Conservation (phyloP, 2,329 filamentous ascomycete genomes). For the Fusarium haematococcum region DNA sequence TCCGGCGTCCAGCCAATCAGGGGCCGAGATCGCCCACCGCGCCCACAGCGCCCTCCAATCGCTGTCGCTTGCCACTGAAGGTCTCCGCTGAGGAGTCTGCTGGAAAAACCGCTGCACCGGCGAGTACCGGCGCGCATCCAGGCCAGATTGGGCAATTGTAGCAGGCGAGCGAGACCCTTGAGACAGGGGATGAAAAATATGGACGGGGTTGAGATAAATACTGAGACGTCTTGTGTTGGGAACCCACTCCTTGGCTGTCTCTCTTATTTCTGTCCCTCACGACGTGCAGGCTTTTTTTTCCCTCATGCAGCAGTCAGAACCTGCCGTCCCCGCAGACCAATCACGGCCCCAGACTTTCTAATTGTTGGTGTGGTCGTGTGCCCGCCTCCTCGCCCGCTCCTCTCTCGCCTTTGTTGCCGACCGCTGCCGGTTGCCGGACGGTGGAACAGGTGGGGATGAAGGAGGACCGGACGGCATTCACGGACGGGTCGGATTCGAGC, state of each 20-base stretch:
- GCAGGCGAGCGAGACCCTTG: neutral
- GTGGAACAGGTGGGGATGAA: constrained; percentile 25
- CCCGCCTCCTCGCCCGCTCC: neutral
- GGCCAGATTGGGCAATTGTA: neutral
- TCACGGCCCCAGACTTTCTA: constrained; percentile 44
- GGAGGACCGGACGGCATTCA: neutral
- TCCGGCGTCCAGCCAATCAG: constrained; percentile 17
- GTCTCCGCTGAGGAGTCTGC: constrained; percentile 13
- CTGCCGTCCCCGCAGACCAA: constrained; percentile 37
- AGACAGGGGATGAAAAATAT: neutral
- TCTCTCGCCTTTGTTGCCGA: constrained; percentile 18
- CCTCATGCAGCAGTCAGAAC: constrained; percentile 12
- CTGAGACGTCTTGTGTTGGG: neutral
- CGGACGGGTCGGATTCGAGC: neutral
- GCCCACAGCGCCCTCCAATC: constrained; percentile 24
- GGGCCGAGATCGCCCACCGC: neutral
- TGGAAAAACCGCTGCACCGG: constrained; percentile 23
- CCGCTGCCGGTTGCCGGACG: constrained; percentile 19
- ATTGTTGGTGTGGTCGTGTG: constrained; percentile 32
- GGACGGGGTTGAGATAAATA: neutral
- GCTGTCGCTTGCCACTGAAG: constrained; percentile 11
- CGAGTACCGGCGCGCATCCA: constrained; percentile 17
- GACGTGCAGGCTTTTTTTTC: neutral
- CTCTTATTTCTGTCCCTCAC: neutral
- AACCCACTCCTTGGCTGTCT: neutral